Evolutionary conservation across 306 rosid species (phyloP).

Genomic region (Lathyrus tuberosus): DNA sequence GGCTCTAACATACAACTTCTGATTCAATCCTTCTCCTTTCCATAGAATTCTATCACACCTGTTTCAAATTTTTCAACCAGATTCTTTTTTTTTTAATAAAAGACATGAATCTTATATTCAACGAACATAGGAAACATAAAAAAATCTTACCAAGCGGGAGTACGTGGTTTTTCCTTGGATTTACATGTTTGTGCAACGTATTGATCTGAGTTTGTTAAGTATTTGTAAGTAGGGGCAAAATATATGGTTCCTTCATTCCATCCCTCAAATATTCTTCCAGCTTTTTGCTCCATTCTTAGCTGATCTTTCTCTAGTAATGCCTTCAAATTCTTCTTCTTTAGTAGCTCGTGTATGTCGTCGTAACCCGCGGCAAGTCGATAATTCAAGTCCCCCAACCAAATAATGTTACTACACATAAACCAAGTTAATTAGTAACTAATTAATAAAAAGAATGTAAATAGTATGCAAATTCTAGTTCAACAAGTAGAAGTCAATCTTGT

Average conservation of each 20-base stretch:
- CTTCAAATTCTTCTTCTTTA: constrained; percentile 76
- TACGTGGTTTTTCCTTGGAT: constrained; percentile 71
- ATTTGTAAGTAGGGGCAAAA: constrained; percentile 95
- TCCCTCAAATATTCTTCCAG: constrained; percentile 84
- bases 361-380: constrained; percentile 71
- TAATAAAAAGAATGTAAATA: background rate
- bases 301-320: constrained; percentile 87
- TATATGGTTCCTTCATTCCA: constrained; percentile 88
- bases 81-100: background rate
- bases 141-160: constrained; percentile 88
- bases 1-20: constrained; percentile 75
- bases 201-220: constrained; percentile 72
- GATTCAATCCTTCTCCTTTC: constrained; percentile 85
- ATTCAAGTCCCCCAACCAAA: constrained; percentile 97
- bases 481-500: no score
- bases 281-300: constrained; percentile 77
- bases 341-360: constrained; percentile 61
- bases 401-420: constrained; percentile 57
- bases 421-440: background rate
- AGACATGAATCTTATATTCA: no score
- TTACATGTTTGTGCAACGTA: constrained; percentile 68
- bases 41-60: constrained; percentile 97
- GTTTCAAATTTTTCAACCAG: background rate
- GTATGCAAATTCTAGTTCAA: no score
- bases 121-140: no score